phyloP scores from a whole-genome alignment of 108 stramenopile genomes.

The Skeletonema grethae region DNA sequence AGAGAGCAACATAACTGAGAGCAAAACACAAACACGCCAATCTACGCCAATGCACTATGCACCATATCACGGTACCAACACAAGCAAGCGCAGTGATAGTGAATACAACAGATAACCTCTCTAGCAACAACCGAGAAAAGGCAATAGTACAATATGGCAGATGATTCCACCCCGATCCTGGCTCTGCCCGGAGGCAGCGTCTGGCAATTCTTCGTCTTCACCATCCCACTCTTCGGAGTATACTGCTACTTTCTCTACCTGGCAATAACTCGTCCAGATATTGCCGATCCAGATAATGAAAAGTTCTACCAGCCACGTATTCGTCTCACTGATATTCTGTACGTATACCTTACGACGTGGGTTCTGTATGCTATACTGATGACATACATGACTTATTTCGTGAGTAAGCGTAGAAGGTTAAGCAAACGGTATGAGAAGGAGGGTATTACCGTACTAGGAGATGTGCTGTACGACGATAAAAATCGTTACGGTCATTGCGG shows the following conservation, averaged over 20 bases:
- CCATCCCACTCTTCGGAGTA: constrained; percentile 61
- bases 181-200: constrained; percentile 51
- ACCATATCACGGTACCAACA: no score
- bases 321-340: constrained; percentile 62
- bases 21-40: no score
- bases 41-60: no score
- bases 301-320: constrained; percentile 33
- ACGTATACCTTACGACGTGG: constrained; percentile 51
- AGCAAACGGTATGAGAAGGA: constrained; percentile 58
- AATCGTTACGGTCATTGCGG: neutral
- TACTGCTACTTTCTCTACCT: constrained; percentile 67
- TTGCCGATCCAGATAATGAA: constrained; percentile 37
- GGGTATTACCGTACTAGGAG: constrained; percentile 37
- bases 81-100: no score
- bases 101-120: no score
- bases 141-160: neutral
- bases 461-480: constrained; percentile 34
- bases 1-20: no score
- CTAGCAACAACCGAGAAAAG: no score
- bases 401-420: constrained; percentile 59
- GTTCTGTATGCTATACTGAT: constrained; percentile 46
- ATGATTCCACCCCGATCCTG: constrained; percentile 30
- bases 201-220: constrained; percentile 56
- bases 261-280: constrained; percentile 50
- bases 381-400: constrained; percentile 59